Percentiles rank a stretch among this genome's conserved stretches.
Evolutionary conservation across 169 alveolate species (phyloP).

Genomic region (Plasmodium inui): DNA sequence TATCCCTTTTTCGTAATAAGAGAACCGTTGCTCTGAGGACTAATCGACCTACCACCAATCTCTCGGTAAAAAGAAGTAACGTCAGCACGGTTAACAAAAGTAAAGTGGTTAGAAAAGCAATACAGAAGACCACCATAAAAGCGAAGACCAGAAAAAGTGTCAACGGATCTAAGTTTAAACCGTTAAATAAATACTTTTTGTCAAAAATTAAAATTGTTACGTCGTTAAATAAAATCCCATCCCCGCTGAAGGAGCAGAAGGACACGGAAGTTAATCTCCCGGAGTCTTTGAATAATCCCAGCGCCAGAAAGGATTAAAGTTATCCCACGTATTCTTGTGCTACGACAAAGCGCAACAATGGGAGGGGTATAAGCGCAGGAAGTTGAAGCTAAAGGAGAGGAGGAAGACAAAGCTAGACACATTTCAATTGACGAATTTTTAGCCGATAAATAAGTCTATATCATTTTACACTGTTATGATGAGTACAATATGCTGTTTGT

Average conservation of each 20-base stretch:
- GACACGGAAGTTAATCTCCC: constrained; percentile 75
- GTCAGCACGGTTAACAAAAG: constrained; percentile 34
- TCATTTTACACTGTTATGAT: background rate
- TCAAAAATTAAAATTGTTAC: constrained; percentile 73
- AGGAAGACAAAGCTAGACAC: background rate
- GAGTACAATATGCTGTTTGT: background rate
- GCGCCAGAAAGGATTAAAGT: constrained; percentile 8
- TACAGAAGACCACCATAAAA: constrained; percentile 10
- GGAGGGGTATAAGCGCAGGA: background rate
- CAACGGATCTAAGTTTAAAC: constrained; percentile 57
- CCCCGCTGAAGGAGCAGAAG: constrained; percentile 70
- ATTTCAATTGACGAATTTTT: constrained; percentile 5
- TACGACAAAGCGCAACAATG: background rate
- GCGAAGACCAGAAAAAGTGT: constrained; percentile 17
- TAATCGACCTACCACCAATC: constrained; percentile 18
- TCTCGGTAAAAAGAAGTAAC: constrained; percentile 9
- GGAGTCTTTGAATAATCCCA: constrained; percentile 59
- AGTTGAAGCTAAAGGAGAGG: background rate
- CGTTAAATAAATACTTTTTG: constrained; percentile 61
- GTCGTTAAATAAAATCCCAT: constrained; percentile 73
- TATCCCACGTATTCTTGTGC: background rate
- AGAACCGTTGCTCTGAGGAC: constrained; percentile 8
- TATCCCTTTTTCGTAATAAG: constrained; percentile 67
- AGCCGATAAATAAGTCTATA: background rate
- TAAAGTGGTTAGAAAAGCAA: constrained; percentile 51